Evolutionary conservation across 495 filamentous ascomycete genomes (phyloP).

Genomic region (Mytilinidion resinicola): DNA sequence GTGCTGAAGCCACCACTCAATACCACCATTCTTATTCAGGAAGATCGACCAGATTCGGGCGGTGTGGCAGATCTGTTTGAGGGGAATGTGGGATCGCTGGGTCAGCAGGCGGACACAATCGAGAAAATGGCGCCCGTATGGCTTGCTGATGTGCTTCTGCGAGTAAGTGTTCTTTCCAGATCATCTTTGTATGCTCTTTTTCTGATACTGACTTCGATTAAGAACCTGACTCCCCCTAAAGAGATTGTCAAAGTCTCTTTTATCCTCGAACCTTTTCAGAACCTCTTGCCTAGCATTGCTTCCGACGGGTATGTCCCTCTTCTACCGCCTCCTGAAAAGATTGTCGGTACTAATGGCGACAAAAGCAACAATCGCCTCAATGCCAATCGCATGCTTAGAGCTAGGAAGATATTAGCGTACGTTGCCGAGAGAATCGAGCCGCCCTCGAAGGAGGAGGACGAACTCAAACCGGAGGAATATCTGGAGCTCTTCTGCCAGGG

Average conservation of each 20-base stretch:
- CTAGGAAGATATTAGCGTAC: slow-evolving; percentile 91
- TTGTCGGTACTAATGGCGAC: slow-evolving; percentile 21
- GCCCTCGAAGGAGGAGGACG: slow-evolving; percentile 44
- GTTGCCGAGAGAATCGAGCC: slow-evolving; percentile 86
- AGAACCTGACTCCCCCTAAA: slow-evolving; percentile 79
- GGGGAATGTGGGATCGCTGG: slow-evolving; percentile 73
- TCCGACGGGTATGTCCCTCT: slow-evolving; percentile 33
- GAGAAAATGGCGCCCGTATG: slow-evolving; percentile 82
- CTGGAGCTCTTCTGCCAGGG: slow-evolving; percentile 90
- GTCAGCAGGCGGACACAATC: slow-evolving; percentile 70
- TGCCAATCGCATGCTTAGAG: slow-evolving; percentile 91
- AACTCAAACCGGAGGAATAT: slow-evolving; percentile 80
- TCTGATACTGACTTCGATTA: slow-evolving; percentile 28
- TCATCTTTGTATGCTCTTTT: not conserved
- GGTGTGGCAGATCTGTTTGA: slow-evolving; percentile 89
- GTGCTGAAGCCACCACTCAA: slow-evolving; percentile 68
- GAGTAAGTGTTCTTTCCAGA: slow-evolving; percentile 40
- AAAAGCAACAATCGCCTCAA: slow-evolving; percentile 79
- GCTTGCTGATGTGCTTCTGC: slow-evolving; percentile 84
- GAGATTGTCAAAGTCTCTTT: slow-evolving; percentile 94
- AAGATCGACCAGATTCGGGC: slow-evolving; percentile 79
- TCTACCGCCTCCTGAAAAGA: slow-evolving; percentile 17
- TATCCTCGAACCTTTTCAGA: slow-evolving; percentile 75
- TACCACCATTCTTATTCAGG: slow-evolving; percentile 88
- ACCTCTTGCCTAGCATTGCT: slow-evolving; percentile 54